Percentiles rank a stretch among this genome's conserved stretches.
These are phyloP conservation scores for Williopsis jadinii DNA, from an alignment of 1,139 yeast genomes.

Conservation along the genomic window DNA sequence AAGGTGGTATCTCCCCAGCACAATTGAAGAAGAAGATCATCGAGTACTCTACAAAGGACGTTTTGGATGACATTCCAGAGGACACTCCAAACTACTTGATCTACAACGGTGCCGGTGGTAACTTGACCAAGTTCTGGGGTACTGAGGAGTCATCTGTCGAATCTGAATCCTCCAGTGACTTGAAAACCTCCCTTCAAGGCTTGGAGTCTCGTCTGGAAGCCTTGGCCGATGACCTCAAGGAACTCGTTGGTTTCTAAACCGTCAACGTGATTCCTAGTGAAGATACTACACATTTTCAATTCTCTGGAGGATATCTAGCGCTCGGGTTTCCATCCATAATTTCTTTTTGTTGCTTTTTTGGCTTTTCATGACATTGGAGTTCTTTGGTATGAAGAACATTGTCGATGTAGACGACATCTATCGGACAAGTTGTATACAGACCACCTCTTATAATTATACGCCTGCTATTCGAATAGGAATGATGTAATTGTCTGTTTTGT, in stretches of 20 bases:
- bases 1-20: conserved; percentile 67
- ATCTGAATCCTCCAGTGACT: conserved; percentile 1
- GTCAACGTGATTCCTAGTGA: no score
- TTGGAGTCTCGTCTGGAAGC: conserved; percentile 10
- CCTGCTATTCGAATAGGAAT: no score
- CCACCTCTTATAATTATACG: no score
- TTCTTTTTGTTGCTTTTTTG: neutral
- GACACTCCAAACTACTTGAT: conserved; percentile 88
- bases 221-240: conserved; percentile 11
- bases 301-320: no score
- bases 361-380: neutral
- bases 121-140: conserved; percentile 28
- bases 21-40: conserved; percentile 86
- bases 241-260: conserved; percentile 8
- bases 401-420: no score
- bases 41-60: conserved; percentile 67
- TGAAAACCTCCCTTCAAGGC: conserved; percentile 6
- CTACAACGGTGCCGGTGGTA: conserved; percentile 89
- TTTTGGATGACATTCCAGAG: conserved; percentile 63
- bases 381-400: no score
- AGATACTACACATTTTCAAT: no score
- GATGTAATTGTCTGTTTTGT: no score
- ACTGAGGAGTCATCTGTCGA: conserved; percentile 1
- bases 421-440: no score
- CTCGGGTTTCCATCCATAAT: no score